Conservation (phyloP, 345 rosid genomes). For the Excoecaria cochinchinensis region DNA sequence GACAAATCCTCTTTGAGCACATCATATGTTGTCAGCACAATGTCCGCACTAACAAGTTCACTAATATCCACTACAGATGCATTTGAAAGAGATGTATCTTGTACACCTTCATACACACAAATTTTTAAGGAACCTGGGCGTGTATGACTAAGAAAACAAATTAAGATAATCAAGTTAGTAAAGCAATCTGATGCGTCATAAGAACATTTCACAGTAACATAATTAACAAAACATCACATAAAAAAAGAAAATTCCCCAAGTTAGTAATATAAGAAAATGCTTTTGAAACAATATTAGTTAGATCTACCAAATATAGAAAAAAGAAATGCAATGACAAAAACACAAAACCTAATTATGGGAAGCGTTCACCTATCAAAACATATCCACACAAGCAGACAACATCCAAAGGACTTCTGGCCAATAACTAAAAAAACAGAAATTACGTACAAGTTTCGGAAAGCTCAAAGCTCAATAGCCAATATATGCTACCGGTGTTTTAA, state of each 20-base stretch:
- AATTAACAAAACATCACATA: slow-evolving; percentile 8
- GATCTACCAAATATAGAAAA: background rate
- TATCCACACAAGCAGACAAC: background rate
- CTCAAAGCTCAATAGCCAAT: background rate
- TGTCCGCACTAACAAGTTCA: slow-evolving; percentile 71
- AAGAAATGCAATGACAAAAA: background rate
- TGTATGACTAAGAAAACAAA: slow-evolving; percentile 64
- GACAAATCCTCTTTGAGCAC: slow-evolving; percentile 95
- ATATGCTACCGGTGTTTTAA: background rate
- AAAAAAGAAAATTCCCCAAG: background rate
- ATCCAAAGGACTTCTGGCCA: background rate
- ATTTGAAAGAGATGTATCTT: slow-evolving; percentile 59
- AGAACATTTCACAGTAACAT: slow-evolving; percentile 11
- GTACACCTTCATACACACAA: slow-evolving; percentile 81
- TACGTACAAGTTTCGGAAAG: background rate
- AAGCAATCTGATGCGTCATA: slow-evolving; percentile 10
- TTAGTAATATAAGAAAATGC: background rate
- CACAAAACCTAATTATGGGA: too few relatives aligned
- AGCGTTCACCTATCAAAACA: too few relatives aligned
- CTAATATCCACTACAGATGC: slow-evolving; percentile 47
- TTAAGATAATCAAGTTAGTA: slow-evolving; percentile 24
- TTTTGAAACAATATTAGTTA: background rate
- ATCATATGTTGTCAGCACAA: slow-evolving; percentile 88
- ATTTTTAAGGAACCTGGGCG: slow-evolving; percentile 72
- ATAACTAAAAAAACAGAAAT: background rate